Evolutionary conservation across 129 eudicot genomes (phyloP).

Genomic region (Chrysanthemum makinoi): DNA sequence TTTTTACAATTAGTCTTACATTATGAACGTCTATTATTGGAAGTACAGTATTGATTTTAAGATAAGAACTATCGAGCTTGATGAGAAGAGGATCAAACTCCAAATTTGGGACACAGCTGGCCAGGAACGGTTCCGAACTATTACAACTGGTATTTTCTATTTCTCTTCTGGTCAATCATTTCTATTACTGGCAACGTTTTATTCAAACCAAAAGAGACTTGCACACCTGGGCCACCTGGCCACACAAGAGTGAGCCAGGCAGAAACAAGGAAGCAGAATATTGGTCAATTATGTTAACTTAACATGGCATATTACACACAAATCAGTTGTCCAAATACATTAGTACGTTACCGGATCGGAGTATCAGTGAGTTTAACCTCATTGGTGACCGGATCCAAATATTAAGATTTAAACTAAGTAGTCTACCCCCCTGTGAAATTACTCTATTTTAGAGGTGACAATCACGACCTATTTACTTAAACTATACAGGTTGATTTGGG

Average conservation of each 20-base stretch:
- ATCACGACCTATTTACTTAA: no score
- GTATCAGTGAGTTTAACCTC: background rate
- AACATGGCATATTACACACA: constrained; percentile 13
- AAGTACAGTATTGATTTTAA: constrained; percentile 49
- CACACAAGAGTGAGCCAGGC: no score
- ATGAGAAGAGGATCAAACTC: constrained; percentile 66
- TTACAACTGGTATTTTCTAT: constrained; percentile 50
- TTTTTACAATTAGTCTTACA: constrained; percentile 1
- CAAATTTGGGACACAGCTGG: constrained; percentile 84
- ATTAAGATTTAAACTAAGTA: background rate
- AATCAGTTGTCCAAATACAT: background rate
- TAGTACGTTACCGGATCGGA: background rate
- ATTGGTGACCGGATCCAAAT: constrained; percentile 1
- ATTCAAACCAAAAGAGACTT: no score
- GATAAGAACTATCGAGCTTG: constrained; percentile 57
- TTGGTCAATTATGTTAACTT: constrained; percentile 7
- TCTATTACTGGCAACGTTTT: no score
- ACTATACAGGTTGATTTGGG: no score
- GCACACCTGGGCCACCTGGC: no score
- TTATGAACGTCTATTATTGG: background rate
- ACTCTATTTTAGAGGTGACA: background rate
- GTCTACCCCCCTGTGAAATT: constrained; percentile 1
- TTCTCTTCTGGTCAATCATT: background rate
- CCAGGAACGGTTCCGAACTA: constrained; percentile 58
- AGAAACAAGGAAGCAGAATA: no score